phyloP scores from a whole-genome alignment of 495 filamentous ascomycete species.

The Podospora pseudoanserina region DNA sequence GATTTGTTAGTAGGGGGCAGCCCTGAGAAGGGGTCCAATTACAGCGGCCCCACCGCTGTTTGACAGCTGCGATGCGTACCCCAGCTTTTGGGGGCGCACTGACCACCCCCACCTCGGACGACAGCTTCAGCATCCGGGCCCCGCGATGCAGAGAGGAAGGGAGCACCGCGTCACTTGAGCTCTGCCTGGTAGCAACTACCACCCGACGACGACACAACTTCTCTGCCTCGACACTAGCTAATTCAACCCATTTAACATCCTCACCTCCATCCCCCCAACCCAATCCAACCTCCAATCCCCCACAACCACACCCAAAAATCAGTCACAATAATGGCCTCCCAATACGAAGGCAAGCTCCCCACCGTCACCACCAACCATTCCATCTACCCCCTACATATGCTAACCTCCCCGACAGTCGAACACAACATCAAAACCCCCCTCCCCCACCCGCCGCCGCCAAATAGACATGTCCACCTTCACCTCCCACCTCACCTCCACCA shows the following conservation, averaged over 20 bases:
- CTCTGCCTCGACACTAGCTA: not conserved
- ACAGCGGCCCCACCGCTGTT: not conserved
- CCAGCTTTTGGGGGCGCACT: conserved; percentile 10
- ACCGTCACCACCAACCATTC: conserved; percentile 3
- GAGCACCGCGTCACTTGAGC: conserved; percentile 31
- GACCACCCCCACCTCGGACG: conserved; percentile 12
- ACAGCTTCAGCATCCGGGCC: conserved; percentile 5
- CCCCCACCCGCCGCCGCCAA: conserved; percentile 51
- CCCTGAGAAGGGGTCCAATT: not conserved
- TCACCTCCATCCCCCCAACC: not conserved
- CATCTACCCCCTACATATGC: conserved; percentile 5
- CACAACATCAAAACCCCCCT: conserved; percentile 61
- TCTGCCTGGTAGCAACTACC: not conserved
- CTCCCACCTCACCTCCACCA: conserved; percentile 52
- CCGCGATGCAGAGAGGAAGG: conserved; percentile 7
- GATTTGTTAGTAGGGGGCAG: not conserved
- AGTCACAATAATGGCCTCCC: conserved; percentile 43
- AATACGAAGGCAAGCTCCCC: conserved; percentile 42
- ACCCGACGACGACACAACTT: not conserved
- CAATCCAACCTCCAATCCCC: not conserved
- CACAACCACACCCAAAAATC: not conserved
- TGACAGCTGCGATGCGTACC: not conserved
- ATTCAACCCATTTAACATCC: not conserved
- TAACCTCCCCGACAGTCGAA: conserved; percentile 60
- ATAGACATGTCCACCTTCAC: conserved; percentile 89